Percentiles rank a stretch among this genome's conserved stretches.
Conservation (phyloP, 2,329 filamentous ascomycete species). For the Cordyceps farinosa region DNA sequence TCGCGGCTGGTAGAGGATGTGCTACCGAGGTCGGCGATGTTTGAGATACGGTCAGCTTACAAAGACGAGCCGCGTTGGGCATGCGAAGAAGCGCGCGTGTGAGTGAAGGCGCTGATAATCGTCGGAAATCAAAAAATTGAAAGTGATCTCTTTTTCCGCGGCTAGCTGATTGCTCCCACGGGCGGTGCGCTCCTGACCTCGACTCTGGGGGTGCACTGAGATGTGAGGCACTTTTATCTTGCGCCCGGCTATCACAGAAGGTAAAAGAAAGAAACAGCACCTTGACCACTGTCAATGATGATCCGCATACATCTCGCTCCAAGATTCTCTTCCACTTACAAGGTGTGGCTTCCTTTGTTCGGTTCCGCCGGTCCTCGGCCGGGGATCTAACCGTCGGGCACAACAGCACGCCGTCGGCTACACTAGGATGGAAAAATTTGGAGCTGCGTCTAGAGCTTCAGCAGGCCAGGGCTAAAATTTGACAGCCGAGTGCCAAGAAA, state of each 20-base stretch:
- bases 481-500: background rate
- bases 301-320: background rate
- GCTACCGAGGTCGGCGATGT: background rate
- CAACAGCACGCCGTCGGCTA: background rate
- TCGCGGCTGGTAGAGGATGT: background rate
- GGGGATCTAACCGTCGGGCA: background rate
- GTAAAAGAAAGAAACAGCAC: background rate
- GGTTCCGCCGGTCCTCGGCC: no score
- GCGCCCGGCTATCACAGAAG: background rate
- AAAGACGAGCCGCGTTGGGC: background rate
- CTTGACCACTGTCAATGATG: background rate
- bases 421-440: background rate
- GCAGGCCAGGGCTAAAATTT: background rate
- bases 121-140: background rate
- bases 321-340: background rate
- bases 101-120: background rate
- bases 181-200: no score
- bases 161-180: no score
- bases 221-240: background rate
- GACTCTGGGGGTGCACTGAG: no score
- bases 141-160: no score
- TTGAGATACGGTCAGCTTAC: background rate
- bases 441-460: background rate
- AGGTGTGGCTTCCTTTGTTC: background rate
- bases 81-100: background rate